A percentile compares a stretch with the other conserved stretches of the same genome.
These are phyloP conservation scores for sorghum (Sorghum bicolor) DNA, from an alignment of 176 grass and related monocot genomes.

Conservation along the genomic window Sorghum_bicolor_NCBIv3 NC_012871.2:55354501-55355000, in stretches of 20 bases:
- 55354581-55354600: neutral
- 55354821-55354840: no score
- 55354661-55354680: neutral
- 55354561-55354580: neutral
- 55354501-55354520: neutral
- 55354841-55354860: neutral
- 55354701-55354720: neutral
- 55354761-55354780: neutral
- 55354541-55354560: neutral
- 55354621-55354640: neutral
- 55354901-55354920: neutral
- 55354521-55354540: neutral
- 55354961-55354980: neutral
- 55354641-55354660: neutral
- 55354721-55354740: neutral
- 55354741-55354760: neutral
- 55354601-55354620: neutral
- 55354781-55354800: neutral
- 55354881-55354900: neutral
- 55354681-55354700: neutral
- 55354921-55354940: neutral
- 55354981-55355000: neutral
- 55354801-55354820: neutral
- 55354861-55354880: neutral
- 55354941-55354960: neutral